These are phyloP conservation scores for Yamadazyma mexicana DNA, from an alignment of 1,139 yeast species.

Conservation along the genomic window DNA sequence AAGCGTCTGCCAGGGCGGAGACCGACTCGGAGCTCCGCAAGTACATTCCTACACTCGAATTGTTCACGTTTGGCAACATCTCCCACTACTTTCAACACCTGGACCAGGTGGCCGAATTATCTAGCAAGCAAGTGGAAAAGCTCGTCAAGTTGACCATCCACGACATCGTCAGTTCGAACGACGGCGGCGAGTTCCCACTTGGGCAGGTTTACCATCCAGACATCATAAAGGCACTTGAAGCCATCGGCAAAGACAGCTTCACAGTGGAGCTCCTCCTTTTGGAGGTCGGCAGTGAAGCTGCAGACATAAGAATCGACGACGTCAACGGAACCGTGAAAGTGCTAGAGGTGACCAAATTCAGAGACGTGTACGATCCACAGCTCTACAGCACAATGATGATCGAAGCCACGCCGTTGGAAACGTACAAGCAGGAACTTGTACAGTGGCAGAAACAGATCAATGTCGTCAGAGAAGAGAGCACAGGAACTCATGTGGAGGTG, in stretches of 20 bases:
- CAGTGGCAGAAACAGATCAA: constrained; percentile 6
- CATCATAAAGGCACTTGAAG: constrained; percentile 4
- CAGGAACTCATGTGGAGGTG: not conserved
- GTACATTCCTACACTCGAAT: constrained; percentile 23
- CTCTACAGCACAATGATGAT: constrained; percentile 23
- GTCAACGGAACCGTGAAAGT: constrained; percentile 20
- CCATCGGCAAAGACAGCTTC: constrained; percentile 1
- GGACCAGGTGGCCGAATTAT: constrained; percentile 15
- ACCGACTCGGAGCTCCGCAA: not conserved
- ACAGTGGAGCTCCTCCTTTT: constrained; percentile 7
- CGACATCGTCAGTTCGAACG: constrained; percentile 16
- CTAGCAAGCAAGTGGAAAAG: constrained; percentile 19
- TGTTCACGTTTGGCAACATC: constrained; percentile 39
- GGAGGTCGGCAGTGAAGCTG: constrained; percentile 22
- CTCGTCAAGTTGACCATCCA: constrained; percentile 29
- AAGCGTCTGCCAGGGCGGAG: not conserved
- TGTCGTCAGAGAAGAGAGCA: constrained; percentile 5
- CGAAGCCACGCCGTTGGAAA: constrained; percentile 11
- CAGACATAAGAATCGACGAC: constrained; percentile 32
- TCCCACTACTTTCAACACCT: constrained; percentile 25
- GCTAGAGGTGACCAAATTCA: constrained; percentile 17
- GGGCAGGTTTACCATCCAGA: constrained; percentile 24
- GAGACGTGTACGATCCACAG: constrained; percentile 33
- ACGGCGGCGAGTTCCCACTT: constrained; percentile 18
- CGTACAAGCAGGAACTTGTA: constrained; percentile 5